These are phyloP conservation scores for Claviceps maximensis DNA, from an alignment of 2,329 filamentous ascomycete species.

Conservation along the genomic window DNA sequence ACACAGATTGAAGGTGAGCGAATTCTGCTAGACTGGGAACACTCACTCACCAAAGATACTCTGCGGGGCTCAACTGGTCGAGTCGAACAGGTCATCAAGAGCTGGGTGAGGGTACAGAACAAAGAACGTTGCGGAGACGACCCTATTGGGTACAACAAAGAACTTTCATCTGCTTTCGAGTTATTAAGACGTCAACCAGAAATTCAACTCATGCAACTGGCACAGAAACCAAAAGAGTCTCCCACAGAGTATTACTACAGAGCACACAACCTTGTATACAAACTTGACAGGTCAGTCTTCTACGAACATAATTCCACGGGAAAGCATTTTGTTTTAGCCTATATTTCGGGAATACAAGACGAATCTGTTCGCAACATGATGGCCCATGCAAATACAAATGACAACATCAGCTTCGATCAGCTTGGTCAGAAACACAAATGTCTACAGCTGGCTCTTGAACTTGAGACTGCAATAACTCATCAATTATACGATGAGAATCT, in stretches of 20 bases:
- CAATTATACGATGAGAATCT: conserved; percentile 29
- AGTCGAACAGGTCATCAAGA: conserved; percentile 22
- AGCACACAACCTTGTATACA: conserved; percentile 18
- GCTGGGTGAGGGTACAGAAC: conserved; percentile 33
- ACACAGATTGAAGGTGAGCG: conserved; percentile 44
- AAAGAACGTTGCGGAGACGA: conserved; percentile 29
- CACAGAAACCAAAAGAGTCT: conserved; percentile 40
- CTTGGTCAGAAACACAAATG: conserved; percentile 38
- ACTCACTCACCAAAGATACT: conserved; percentile 10
- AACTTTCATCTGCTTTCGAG: conserved; percentile 35
- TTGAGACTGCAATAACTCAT: conserved; percentile 38
- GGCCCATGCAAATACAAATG: conserved; percentile 7
- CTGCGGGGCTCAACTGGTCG: conserved; percentile 12
- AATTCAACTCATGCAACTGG: conserved; percentile 38
- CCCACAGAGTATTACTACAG: conserved; percentile 36
- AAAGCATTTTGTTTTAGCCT: conserved; percentile 25
- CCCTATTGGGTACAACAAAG: conserved; percentile 36
- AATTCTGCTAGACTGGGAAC: conserved; percentile 28
- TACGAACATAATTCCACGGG: conserved; percentile 5
- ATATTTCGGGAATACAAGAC: conserved; percentile 39
- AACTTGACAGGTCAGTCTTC: conserved; percentile 24
- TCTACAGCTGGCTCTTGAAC: conserved; percentile 41
- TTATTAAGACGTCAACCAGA: conserved; percentile 37
- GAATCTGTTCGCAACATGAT: conserved; percentile 32
- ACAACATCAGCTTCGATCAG: conserved; percentile 22